phyloP scores from a whole-genome alignment of 805 yeast genomes.

The Saccharomycopsis microspora region DNA sequence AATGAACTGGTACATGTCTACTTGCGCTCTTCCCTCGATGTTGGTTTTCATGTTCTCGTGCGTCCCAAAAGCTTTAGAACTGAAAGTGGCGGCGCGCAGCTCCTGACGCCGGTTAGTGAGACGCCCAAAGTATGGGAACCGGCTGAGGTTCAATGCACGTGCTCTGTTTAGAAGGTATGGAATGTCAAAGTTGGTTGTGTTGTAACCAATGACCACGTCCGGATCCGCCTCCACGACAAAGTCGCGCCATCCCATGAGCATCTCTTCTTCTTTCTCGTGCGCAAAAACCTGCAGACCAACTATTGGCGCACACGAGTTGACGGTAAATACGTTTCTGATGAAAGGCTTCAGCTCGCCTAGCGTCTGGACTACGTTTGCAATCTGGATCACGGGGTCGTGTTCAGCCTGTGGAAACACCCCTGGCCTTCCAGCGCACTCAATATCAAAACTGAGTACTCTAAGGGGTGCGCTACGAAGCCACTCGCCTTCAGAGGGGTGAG shows the following conservation, averaged over 20 bases:
- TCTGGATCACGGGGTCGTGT: constrained; percentile 89
- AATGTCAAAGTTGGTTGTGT: constrained; percentile 87
- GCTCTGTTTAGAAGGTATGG: constrained; percentile 92
- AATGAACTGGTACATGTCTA: constrained; percentile 83
- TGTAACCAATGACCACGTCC: constrained; percentile 94
- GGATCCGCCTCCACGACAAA: constrained; percentile 83
- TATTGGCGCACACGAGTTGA: constrained; percentile 82
- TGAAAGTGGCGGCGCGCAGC: constrained; percentile 69
- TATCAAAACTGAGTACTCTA: constrained; percentile 88
- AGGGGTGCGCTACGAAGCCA: constrained; percentile 91
- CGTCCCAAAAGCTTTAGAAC: constrained; percentile 94
- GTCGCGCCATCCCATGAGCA: constrained; percentile 79
- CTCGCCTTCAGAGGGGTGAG: constrained; percentile 87
- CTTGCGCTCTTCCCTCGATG: constrained; percentile 92
- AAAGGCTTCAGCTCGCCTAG: constrained; percentile 84
- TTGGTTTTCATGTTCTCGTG: constrained; percentile 85
- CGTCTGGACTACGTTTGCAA: constrained; percentile 84
- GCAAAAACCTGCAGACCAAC: constrained; percentile 87
- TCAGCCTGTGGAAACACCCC: constrained; percentile 96
- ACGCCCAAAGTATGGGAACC: constrained; percentile 85
- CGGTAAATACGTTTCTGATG: constrained; percentile 88
- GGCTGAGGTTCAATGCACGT: constrained; percentile 44
- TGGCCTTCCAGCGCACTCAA: constrained; percentile 96
- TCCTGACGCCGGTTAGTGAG: constrained; percentile 59
- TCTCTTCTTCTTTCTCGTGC: constrained; percentile 62